phyloP scores from a whole-genome alignment of 2,329 filamentous ascomycete genomes.

The Fusarium sp. region DNA sequence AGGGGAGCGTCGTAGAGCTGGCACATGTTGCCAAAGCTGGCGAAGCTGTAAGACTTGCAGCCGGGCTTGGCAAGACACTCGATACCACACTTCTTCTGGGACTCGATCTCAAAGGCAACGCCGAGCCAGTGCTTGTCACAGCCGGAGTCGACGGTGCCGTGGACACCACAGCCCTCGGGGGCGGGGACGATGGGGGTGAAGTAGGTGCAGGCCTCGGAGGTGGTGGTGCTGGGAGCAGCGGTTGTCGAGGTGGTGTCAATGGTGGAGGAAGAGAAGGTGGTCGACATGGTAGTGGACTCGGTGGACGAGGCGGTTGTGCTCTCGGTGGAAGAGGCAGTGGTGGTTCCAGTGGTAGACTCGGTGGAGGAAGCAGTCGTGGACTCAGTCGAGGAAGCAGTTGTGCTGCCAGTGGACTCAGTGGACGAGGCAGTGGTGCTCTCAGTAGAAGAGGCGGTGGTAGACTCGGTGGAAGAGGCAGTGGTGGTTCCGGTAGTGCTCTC shows the following conservation, averaged over 20 bases:
- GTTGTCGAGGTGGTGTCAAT: neutral
- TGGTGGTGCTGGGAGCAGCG: neutral
- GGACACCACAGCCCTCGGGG: neutral
- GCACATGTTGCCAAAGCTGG: neutral
- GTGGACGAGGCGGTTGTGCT: neutral
- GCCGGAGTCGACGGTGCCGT: neutral
- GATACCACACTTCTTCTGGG: neutral
- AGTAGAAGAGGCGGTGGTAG: neutral
- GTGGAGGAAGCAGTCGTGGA: neutral
- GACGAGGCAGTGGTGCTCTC: neutral
- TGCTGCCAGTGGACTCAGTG: neutral
- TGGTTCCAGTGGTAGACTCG: neutral
- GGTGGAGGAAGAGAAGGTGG: neutral
- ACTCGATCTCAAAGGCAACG: neutral
- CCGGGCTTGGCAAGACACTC: neutral
- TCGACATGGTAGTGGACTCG: neutral
- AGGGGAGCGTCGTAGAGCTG: neutral
- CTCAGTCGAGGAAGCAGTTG: neutral
- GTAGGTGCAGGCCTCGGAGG: neutral
- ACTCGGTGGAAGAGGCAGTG: neutral
- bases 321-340: neutral
- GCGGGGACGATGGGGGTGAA: neutral
- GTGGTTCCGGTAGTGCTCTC: neutral
- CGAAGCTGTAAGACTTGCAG: conserved; percentile 30
- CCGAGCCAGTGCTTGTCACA: neutral